Evolutionary conservation across 2,329 filamentous ascomycete species (phyloP), one percentile per base, ranked within the genome.

Genomic region (Epichloe baconii): DNA sequence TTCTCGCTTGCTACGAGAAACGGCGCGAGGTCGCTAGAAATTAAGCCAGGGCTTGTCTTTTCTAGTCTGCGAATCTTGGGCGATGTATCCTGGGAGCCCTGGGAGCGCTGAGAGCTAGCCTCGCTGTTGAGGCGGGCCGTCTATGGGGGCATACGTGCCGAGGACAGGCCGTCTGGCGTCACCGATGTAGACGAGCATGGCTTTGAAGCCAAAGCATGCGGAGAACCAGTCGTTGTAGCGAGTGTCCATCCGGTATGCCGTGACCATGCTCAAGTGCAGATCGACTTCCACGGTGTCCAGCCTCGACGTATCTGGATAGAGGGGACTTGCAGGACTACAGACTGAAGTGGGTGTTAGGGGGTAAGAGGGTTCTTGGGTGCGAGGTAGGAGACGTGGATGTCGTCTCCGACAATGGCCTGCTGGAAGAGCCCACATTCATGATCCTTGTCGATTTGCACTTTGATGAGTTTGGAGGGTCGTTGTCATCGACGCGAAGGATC

Each of bases 21-120:
- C 0, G 87, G 84, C 1, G 86, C 86, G 55, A 79, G 78, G 65
- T 93, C 87, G 40, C 81, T 78, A n/a, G 66, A 91, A 93, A 2
- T 78, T 79, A 43, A 91, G 74, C 61, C 71, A 76, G 37, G 73
- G 69, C 12, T 70, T 62, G 12, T 73, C 65, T 8, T 54, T 54
- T 17, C 36, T 59, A 37, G 5, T 53, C 54, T 15, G 35, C 34
- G 5, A 36, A n/a, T 40, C 50, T 40, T 57, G 57, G 34, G 41
- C 50, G 38, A 74, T 50, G 52, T 63, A 68, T 48, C 58, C 65
- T 35, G 61, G 58, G 40, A 70, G 55, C 31, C 58, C 61, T 8
- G 63, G 66, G 4, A 68, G 52, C 31, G 58, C 61, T 8, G 63
- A 66, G 4, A 68, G 52, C 68, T 67, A 72, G n/a, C 61, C 61